Base-by-base conservation (phyloP, 2,329 filamentous ascomycete species). In the Immersiporthe knoxdaviesiana region DNA sequence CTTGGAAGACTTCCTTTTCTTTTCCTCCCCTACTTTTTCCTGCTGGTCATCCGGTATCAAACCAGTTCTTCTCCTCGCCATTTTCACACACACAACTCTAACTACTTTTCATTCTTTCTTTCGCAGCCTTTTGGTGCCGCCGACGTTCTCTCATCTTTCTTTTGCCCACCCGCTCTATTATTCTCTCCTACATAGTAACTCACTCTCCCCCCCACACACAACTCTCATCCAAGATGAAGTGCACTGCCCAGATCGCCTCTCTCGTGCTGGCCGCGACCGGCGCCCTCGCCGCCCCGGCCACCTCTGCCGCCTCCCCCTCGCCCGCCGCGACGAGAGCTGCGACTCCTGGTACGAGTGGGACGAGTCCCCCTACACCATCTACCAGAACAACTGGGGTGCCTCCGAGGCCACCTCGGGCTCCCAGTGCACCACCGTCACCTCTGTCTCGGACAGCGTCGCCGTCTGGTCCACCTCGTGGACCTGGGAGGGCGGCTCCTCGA, bases 321-420 rank as follows among this genome's bases (percentile, higher is more conserved):
- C 80, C 72, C 77, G 80, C 37, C 77, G 77, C 60, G 74, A 74
- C 3, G 73, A 74, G 63, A 74, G 74, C 73, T 84, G 83, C 69
- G 81, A 77, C 21, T 76, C 81, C 70, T 84, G 76, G 71, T 81
- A 75, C 52, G 77, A 78, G 6, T 67, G 77, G 18, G 73, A 75
- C 78, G 52, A 62, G 0, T 81, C 80, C 44, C 77, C 76, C 54
- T 86, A 83, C 75, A 85, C 79, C 60, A 73, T 87, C 67, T 86
- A 85, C 77, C 84, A 86, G 74, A 82, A 86, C 77, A 83, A 85
- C 72, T 87, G 84, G 84, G 83, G 83, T 35, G 65, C 78, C 59
- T 74, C 70, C 18, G 68, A 71, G 3, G 76, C 78, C 32, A 80
- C 79, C 35, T 76, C 77, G 0, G 82, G 82, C 68, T 77, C 72